Conservation (phyloP, 768 basidiomycete species). For the Rubroboletus pulcherrimus region DNA sequence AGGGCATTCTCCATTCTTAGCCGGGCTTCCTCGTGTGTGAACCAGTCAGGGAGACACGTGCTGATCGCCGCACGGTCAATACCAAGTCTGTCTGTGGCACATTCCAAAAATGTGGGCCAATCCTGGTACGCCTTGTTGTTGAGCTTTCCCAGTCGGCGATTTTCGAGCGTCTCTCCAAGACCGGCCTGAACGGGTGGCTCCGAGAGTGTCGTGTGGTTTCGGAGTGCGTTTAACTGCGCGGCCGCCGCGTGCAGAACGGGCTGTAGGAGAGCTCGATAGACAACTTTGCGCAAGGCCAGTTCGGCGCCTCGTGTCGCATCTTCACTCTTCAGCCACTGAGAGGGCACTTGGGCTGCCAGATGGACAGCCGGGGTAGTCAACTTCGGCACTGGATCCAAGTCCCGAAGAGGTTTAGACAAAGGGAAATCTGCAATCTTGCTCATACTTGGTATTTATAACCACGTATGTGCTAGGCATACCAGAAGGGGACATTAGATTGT, state of each 20-base stretch:
- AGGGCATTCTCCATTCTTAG: slow-evolving; percentile 40
- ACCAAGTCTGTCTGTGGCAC: slow-evolving; percentile 27
- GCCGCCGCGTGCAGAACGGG: slow-evolving; percentile 19
- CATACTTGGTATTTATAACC: background rate
- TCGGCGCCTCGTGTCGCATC: slow-evolving; percentile 33
- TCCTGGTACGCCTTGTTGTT: slow-evolving; percentile 46
- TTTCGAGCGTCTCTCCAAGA: slow-evolving; percentile 38
- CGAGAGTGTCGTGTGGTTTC: background rate
- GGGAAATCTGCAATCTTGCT: slow-evolving; percentile 47
- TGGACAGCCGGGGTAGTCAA: slow-evolving; percentile 48
- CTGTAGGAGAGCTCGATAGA: slow-evolving; percentile 65
- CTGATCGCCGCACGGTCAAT: slow-evolving; percentile 15
- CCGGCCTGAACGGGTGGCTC: slow-evolving; percentile 18
- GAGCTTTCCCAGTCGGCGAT: slow-evolving; percentile 50
- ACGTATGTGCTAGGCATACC: slow-evolving; percentile 31
- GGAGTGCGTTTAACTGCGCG: background rate
- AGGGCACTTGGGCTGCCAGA: slow-evolving; percentile 68
- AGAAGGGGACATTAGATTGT: slow-evolving; percentile 59
- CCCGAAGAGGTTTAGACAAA: slow-evolving; percentile 35
- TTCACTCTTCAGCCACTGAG: slow-evolving; percentile 50
- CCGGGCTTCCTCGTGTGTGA: slow-evolving; percentile 20
- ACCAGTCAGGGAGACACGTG: slow-evolving; percentile 19
- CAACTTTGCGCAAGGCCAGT: slow-evolving; percentile 63
- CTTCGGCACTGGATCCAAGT: slow-evolving; percentile 14
- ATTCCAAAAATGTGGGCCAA: slow-evolving; percentile 48